Conservation (phyloP, 345 rosid species). For the Rhodamnia argentea region DNA sequence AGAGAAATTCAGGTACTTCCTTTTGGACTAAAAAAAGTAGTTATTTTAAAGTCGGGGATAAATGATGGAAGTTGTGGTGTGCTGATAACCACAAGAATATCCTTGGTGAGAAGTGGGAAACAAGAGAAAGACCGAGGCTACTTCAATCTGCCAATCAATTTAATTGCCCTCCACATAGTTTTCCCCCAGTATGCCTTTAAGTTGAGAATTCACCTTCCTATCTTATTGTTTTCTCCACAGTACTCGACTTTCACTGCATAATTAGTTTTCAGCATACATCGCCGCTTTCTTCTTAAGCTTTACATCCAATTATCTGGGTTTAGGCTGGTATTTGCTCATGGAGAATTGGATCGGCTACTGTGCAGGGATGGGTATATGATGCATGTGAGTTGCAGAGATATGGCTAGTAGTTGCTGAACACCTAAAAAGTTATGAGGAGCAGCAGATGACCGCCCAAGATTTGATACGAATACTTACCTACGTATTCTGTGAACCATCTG, state of each 20-base stretch:
- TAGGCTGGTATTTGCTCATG: not conserved
- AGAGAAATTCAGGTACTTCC: not conserved
- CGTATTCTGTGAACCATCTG: not conserved
- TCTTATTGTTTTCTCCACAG: not conserved
- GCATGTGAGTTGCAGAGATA: not conserved
- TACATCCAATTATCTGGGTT: not conserved
- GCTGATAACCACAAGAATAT: not conserved
- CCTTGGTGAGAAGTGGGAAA: not conserved
- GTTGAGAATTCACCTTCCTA: not conserved
- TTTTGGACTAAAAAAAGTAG: not conserved
- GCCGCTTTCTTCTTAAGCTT: fast-evolving
- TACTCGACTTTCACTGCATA: not conserved
- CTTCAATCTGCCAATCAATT: not conserved
- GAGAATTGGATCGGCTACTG: not conserved
- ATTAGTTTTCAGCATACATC: not conserved
- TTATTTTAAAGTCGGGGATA: not conserved
- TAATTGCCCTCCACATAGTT: not conserved
- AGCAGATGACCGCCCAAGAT: not conserved
- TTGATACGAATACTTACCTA: not conserved
- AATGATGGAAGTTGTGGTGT: not conserved
- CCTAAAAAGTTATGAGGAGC: not conserved
- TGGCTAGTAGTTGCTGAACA: not conserved
- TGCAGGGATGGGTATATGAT: not conserved
- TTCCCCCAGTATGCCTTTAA: not conserved
- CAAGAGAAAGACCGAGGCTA: not conserved